These are phyloP conservation scores for Pseudogymnoascus sp. DNA, from an alignment of 2,329 filamentous ascomycete species.

Conservation along the genomic window DNA sequence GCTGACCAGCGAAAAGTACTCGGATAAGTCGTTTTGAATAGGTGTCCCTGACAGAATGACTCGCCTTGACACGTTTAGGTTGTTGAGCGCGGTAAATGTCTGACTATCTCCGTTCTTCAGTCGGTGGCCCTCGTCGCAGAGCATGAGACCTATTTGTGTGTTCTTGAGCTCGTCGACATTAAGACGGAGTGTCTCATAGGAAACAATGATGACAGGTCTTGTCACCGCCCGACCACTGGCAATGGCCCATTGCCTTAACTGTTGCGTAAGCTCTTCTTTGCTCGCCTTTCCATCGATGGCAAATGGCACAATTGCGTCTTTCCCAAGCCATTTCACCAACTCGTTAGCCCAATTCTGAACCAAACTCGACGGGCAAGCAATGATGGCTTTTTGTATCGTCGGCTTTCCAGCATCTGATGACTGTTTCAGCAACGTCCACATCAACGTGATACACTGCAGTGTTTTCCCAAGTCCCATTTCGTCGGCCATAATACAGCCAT, in stretches of 20 bases:
- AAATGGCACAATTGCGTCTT: constrained; percentile 85
- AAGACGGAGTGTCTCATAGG: constrained; percentile 88
- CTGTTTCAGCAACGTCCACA: constrained; percentile 96
- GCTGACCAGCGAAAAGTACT: constrained; percentile 93
- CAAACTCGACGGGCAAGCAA: constrained; percentile 92
- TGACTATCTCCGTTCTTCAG: constrained; percentile 95
- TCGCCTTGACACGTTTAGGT: constrained; percentile 79
- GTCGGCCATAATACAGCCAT: constrained; percentile 99
- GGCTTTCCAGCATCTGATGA: constrained; percentile 90
- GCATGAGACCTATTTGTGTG: constrained; percentile 82
- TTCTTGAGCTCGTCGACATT: constrained; percentile 87
- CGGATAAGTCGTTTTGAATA: constrained; percentile 96
- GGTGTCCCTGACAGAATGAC: constrained; percentile 96
- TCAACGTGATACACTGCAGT: constrained; percentile 87
- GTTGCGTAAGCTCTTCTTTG: constrained; percentile 84
- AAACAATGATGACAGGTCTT: constrained; percentile 91
- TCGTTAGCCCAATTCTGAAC: constrained; percentile 99
- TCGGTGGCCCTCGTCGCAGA: constrained; percentile 95
- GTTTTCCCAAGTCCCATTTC: constrained; percentile 99
- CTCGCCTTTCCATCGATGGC: constrained; percentile 94
- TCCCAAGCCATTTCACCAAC: constrained; percentile 89
- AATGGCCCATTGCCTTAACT: constrained; percentile 92
- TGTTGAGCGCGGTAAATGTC: constrained; percentile 87
- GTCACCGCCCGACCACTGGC: constrained; percentile 83
- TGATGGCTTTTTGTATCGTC: constrained; percentile 93